Evolutionary conservation across 352 stramenopile genomes (phyloP).

Genomic region (Phytophthora constricta): DNA sequence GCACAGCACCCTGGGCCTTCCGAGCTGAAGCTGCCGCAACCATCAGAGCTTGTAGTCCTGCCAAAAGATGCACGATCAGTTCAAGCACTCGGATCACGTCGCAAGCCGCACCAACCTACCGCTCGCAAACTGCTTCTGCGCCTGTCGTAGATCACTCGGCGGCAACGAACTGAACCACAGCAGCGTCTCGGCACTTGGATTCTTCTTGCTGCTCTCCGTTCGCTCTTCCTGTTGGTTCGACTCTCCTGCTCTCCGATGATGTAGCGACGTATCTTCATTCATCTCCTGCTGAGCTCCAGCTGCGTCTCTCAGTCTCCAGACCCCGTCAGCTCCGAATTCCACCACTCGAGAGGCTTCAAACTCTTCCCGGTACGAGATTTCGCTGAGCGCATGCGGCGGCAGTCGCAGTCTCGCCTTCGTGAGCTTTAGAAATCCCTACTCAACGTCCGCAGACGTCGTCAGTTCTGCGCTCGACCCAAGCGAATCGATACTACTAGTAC

Average conservation of each 20-base stretch:
- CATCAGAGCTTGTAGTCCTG: slow-evolving; percentile 49
- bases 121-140: slow-evolving; percentile 64
- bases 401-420: slow-evolving; percentile 63
- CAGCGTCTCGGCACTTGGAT: slow-evolving; percentile 33
- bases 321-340: slow-evolving; percentile 17
- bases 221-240: slow-evolving; percentile 3
- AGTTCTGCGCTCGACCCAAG: slow-evolving; percentile 1
- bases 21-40: slow-evolving; percentile 33
- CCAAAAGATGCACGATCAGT: not conserved
- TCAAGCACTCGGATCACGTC: not conserved
- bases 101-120: slow-evolving; percentile 36
- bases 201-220: not conserved
- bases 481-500: too few species aligned
- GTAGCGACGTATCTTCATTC: slow-evolving; percentile 4
- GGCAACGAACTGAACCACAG: slow-evolving; percentile 83
- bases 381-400: slow-evolving; percentile 53
- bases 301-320: slow-evolving; percentile 29
- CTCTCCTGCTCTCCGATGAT: slow-evolving; percentile 23
- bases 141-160: slow-evolving; percentile 62
- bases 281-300: slow-evolving; percentile 5
- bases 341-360: slow-evolving; percentile 54
- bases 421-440: slow-evolving; percentile 77
- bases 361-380: slow-evolving; percentile 68
- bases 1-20: slow-evolving; percentile 39
- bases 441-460: slow-evolving; percentile 5